Percentiles rank a stretch among this genome's conserved stretches.
Conservation (phyloP, 2,329 filamentous ascomycete genomes). For the Trichoderma oligosporum region DNA sequence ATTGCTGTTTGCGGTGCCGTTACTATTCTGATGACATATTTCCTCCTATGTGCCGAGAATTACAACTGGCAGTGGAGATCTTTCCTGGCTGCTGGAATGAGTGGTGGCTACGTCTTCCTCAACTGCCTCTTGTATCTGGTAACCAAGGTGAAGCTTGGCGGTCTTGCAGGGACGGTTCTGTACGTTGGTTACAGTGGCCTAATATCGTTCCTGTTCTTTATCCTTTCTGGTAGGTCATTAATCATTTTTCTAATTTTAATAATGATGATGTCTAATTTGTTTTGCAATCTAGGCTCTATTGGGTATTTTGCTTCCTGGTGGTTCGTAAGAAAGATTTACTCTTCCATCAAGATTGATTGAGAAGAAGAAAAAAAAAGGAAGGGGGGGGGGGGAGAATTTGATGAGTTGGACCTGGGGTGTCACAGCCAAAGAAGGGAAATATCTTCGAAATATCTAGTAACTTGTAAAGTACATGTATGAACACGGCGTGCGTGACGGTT, state of each 20-base stretch:
- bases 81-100: constrained; percentile 87
- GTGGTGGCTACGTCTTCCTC: constrained; percentile 84
- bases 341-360: constrained; percentile 97
- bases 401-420: not conserved
- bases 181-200: constrained; percentile 91
- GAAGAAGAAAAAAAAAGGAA: constrained; percentile 18
- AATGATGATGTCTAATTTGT: constrained; percentile 20
- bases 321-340: constrained; percentile 91
- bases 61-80: constrained; percentile 99
- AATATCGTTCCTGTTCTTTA: constrained; percentile 86
- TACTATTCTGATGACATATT: constrained; percentile 92
- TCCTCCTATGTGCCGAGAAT: constrained; percentile 91
- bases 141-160: constrained; percentile 80
- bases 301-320: constrained; percentile 94
- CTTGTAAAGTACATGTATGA: constrained; percentile 35
- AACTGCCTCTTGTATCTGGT: constrained; percentile 90
- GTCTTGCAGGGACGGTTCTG: constrained; percentile 79
- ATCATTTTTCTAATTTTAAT: not conserved
- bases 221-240: constrained; percentile 75
- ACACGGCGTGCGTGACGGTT: constrained; percentile 26
- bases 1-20: constrained; percentile 90
- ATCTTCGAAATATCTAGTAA: not conserved
- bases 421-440: not conserved
- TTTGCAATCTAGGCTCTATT: constrained; percentile 71
- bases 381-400: not conserved